These are phyloP conservation scores for Chondrus crispus DNA, from an alignment of 23 red algal species.

Conservation along the genomic window DNA sequence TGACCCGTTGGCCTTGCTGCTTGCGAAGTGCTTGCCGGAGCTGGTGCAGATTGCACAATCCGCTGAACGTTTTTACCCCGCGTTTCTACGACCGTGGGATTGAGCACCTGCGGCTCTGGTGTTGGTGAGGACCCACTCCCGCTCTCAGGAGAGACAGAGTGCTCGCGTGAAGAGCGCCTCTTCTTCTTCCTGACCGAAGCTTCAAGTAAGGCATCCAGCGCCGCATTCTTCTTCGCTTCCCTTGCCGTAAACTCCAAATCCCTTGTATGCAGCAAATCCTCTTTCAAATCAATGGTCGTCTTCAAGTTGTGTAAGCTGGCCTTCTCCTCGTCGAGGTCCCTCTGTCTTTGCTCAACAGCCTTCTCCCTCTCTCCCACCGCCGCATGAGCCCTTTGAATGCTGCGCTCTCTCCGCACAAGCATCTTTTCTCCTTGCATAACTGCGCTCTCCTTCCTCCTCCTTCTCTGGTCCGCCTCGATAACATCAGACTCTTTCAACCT, in stretches of 20 bases:
- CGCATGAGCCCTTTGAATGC: slow-evolving; percentile 32
- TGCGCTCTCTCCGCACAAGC: slow-evolving; percentile 29
- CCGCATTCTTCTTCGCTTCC: neutral
- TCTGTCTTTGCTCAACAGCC: slow-evolving; percentile 3
- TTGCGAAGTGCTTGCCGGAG: neutral
- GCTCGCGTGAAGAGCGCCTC: neutral
- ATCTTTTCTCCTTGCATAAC: slow-evolving; percentile 35
- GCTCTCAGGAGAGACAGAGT: neutral
- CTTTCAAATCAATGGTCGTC: slow-evolving; percentile 33
- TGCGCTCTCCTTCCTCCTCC: slow-evolving; percentile 1
- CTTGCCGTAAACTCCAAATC: slow-evolving; percentile 52
- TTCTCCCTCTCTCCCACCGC: slow-evolving; percentile 32
- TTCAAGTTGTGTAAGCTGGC: slow-evolving; percentile 42
- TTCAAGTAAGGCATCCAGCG: neutral
- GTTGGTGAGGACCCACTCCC: neutral
- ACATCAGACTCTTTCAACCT: neutral
- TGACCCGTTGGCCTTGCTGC: neutral
- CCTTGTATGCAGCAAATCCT: slow-evolving; percentile 45
- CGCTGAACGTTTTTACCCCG: neutral
- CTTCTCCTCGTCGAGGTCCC: slow-evolving; percentile 31
- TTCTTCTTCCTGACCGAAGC: neutral
- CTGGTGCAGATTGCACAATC: neutral
- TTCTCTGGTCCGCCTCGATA: slow-evolving; percentile 15
- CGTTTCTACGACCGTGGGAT: neutral
- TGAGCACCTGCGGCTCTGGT: neutral